Evolutionary conservation across 1,139 yeast species (phyloP).

Genomic region (Candida sp.): DNA sequence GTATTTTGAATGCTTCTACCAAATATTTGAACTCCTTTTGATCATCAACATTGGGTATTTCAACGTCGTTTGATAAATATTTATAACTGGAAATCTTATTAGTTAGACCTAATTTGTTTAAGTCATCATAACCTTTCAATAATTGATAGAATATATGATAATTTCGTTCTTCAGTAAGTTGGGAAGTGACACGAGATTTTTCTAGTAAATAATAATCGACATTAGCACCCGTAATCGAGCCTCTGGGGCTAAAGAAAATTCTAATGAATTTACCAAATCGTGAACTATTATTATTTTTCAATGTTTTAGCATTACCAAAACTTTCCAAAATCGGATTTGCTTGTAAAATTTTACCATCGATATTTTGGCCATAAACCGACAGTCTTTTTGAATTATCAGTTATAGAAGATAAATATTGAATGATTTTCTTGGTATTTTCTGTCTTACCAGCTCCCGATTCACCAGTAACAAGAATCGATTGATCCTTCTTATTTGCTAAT

Average conservation of each 20-base stretch:
- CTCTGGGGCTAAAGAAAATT: slow-evolving; percentile 66
- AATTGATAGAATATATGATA: slow-evolving; percentile 93
- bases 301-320: slow-evolving; percentile 97
- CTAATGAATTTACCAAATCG: slow-evolving; percentile 96
- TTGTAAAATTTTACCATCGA: slow-evolving; percentile 83
- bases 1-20: slow-evolving; percentile 62
- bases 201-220: slow-evolving; percentile 94
- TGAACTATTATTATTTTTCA: slow-evolving; percentile 90
- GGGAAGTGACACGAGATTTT: slow-evolving; percentile 89
- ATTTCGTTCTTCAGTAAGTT: slow-evolving; percentile 74
- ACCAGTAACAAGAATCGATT: slow-evolving; percentile 93
- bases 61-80: slow-evolving; percentile 54
- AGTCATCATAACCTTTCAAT: slow-evolving; percentile 61
- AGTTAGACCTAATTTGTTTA: slow-evolving; percentile 47
- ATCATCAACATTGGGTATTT: slow-evolving; percentile 75
- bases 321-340: slow-evolving; percentile 97
- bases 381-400: slow-evolving; percentile 25
- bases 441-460: slow-evolving; percentile 99
- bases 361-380: slow-evolving; percentile 26
- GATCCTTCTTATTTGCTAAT: slow-evolving; percentile 69
- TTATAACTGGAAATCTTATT: slow-evolving; percentile 45
- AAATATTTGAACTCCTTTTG: slow-evolving; percentile 59
- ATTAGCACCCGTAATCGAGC: slow-evolving; percentile 80
- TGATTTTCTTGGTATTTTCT: slow-evolving; percentile 93
- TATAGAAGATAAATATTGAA: slow-evolving; percentile 85